phyloP scores from a whole-genome alignment of 1,284 basidiomycete species.

The Irpex rosettiformis region DNA sequence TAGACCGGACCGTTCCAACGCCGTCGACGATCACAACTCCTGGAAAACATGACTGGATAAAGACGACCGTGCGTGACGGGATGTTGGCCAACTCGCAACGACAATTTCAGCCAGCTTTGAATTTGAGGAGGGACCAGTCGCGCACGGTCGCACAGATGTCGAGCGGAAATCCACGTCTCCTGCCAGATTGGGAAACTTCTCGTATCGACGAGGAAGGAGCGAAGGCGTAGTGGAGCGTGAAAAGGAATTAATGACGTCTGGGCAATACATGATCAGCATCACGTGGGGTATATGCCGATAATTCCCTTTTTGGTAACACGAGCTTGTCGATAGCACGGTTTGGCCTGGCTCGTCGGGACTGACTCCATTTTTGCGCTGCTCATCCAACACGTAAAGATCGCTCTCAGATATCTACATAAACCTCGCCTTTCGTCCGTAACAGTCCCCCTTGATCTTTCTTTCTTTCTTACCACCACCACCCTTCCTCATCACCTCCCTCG shows the following conservation, averaged over 20 bases:
- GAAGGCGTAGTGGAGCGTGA: neutral
- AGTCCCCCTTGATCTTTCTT: neutral
- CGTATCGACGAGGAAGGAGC: neutral
- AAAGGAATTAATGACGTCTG: neutral
- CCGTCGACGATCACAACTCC: neutral
- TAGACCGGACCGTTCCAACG: neutral
- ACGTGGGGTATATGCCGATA: neutral
- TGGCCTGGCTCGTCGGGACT: neutral
- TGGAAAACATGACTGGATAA: neutral
- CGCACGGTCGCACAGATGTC: neutral
- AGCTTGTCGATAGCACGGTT: conserved; percentile 2
- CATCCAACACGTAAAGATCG: conserved; percentile 1
- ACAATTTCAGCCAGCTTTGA: neutral
- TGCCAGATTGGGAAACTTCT: neutral
- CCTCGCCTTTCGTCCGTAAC: neutral
- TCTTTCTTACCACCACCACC: conserved; percentile 3
- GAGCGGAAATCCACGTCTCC: neutral
- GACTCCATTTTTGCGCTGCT: neutral
- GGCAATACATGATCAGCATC: neutral
- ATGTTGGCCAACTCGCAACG: neutral
- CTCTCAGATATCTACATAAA: neutral
- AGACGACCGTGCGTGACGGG: neutral
- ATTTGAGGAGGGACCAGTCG: neutral
- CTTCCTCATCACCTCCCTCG: neutral
- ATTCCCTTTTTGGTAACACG: neutral